Percentiles rank a stretch among this genome's conserved stretches.
These are phyloP conservation scores for Fusarium sp. DNA, from an alignment of 2,329 filamentous ascomycete species.

Conservation along the genomic window DNA sequence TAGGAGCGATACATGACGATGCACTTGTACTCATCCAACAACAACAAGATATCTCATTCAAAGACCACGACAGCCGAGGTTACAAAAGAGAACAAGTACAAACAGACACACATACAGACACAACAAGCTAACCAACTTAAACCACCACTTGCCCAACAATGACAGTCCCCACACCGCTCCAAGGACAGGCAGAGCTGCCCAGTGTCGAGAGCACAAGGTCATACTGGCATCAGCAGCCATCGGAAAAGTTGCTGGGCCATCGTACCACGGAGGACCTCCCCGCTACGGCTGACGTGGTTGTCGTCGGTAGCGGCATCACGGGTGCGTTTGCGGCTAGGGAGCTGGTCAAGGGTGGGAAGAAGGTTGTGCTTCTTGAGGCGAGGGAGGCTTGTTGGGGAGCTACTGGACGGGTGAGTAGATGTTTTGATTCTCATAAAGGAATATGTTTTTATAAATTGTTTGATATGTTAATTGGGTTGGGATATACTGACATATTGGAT, in stretches of 20 bases:
- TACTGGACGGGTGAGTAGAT: conserved; percentile 72
- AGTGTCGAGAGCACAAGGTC: conserved; percentile 67
- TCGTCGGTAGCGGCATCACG: conserved; percentile 79
- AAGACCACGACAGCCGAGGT: background rate
- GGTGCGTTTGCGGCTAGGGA: conserved; percentile 74
- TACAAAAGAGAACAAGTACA: background rate
- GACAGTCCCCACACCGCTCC: conserved; percentile 44
- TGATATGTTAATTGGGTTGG: background rate
- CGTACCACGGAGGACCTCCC: conserved; percentile 71
- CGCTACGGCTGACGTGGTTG: conserved; percentile 68
- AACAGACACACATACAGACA: background rate
- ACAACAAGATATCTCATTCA: background rate
- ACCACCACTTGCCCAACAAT: conserved; percentile 36
- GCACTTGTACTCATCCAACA: background rate
- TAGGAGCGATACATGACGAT: background rate
- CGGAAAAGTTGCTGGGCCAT: conserved; percentile 69
- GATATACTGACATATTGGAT: conserved; percentile 1
- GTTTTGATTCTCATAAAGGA: background rate
- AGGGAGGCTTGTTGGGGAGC: conserved; percentile 82
- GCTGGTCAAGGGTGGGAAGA: conserved; percentile 60
- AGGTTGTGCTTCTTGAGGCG: conserved; percentile 77
- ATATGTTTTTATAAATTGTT: background rate
- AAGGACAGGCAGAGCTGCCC: conserved; percentile 63
- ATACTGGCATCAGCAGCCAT: conserved; percentile 78
- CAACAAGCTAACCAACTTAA: background rate